Conservation (phyloP, 805 yeast genomes). For the Candida orba region DNA sequence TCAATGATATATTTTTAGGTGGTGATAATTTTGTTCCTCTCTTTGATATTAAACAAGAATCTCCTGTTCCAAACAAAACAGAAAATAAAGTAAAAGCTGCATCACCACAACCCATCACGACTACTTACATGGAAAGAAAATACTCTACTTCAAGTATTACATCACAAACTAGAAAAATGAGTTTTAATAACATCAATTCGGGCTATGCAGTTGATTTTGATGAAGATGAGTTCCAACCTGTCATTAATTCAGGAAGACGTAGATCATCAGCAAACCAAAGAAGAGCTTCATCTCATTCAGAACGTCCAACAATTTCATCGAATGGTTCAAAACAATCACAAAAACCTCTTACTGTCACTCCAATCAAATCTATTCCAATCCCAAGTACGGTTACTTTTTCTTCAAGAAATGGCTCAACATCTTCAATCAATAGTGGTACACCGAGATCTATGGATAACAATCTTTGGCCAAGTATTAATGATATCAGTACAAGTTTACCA, state of each 20-base stretch:
- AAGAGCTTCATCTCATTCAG: conserved; percentile 7
- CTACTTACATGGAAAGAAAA: conserved; percentile 1
- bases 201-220: conserved; percentile 23
- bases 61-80: conserved; percentile 10
- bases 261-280: conserved; percentile 23
- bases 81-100: conserved; percentile 12
- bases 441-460: background rate
- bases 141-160: conserved; percentile 1
- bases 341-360: background rate
- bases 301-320: background rate
- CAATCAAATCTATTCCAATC: background rate
- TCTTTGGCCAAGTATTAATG: conserved; percentile 6
- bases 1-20: conserved; percentile 36
- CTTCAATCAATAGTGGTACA: background rate
- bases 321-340: background rate
- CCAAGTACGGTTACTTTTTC: background rate
- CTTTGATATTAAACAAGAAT: conserved; percentile 25
- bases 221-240: conserved; percentile 29
- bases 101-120: conserved; percentile 2
- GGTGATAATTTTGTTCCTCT: conserved; percentile 30
- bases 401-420: conserved; percentile 1
- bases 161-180: conserved; percentile 7
- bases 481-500: no score
- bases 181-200: conserved; percentile 10
- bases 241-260: conserved; percentile 25